Evolutionary conservation across 768 basidiomycete species (phyloP), one percentile per base, ranked within the genome.

Genomic region (Trametes cingulata): DNA sequence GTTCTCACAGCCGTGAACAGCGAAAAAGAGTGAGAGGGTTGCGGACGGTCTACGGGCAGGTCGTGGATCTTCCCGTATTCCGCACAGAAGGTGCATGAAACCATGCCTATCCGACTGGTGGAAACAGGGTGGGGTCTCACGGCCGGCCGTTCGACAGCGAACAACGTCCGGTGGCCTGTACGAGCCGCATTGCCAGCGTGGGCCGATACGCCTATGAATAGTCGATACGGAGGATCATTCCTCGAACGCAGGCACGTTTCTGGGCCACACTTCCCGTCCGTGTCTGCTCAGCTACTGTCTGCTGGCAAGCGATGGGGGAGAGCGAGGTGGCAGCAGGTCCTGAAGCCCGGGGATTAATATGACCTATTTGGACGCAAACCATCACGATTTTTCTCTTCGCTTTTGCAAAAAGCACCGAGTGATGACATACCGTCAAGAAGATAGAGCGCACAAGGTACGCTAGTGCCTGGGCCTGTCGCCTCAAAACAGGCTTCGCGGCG

Each of bases 391-490:
- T 15, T 19, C 39, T 24, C 25, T 24, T 40, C 20, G 15, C 5
- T 20, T 40, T 19, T 35, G n/a, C n/a, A 50, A 57, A 49, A 57
- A 41, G 56, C 25, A 40, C 47, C 56, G 56, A 57, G 39, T n/a
- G 24, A 40, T 50, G 56, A 50, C 46, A 49, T 49, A 49, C 56
- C 56, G 48, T 29, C 27, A 55, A n/a, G 6, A 27, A 27, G 45
- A 22, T 17, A 20, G 33, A 45, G 56, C 47, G 56, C 56, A 42
- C 47, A 50, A 49, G 56, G 56, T 50, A 48, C 56, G 39, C 37
- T 46, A 57, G 56, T 57, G 56, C 56, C 56, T 57, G 56, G 48
- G 39, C 56, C 56, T 57, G 39, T 41, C 46, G 56, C 36, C 39
- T 49, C 46, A 39, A 57, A 41, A 50, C 20, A 6, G 25, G 25